These are phyloP conservation scores for Tribonema minus DNA, from an alignment of 108 stramenopile species.

Conservation along the genomic window DNA sequence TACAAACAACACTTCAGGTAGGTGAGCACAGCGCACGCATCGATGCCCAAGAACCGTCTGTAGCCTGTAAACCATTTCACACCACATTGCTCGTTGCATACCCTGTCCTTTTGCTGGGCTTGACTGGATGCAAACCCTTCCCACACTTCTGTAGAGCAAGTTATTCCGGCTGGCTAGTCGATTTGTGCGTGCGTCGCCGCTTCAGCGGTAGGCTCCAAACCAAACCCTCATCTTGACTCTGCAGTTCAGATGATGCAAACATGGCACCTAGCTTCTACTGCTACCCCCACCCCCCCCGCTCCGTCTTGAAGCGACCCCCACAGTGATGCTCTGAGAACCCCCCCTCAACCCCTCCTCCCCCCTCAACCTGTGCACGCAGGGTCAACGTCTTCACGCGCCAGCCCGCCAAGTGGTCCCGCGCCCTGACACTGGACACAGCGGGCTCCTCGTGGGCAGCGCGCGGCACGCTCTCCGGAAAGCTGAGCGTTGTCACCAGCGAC, in stretches of 20 bases:
- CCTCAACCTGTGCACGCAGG: neutral
- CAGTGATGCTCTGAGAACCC: neutral
- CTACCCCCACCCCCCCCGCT: neutral
- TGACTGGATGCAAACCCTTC: no score
- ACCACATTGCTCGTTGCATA: no score
- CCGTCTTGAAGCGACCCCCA: neutral
- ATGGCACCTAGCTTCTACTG: neutral
- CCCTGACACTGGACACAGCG: conserved; percentile 41
- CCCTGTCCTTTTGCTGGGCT: no score
- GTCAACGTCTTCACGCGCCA: conserved; percentile 53
- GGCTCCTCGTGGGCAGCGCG: conserved; percentile 49
- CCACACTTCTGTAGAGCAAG: no score
- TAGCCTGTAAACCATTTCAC: no score
- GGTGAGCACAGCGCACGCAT: no score
- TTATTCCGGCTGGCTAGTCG: no score
- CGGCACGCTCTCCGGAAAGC: conserved; percentile 35
- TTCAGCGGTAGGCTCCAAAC: no score
- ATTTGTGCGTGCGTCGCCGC: no score
- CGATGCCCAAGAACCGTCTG: no score
- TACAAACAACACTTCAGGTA: no score
- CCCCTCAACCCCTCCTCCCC: neutral
- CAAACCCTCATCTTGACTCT: neutral
- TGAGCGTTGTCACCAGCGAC: conserved; percentile 37
- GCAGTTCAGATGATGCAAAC: neutral
- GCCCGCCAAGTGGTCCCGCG: conserved; percentile 27